These are phyloP conservation scores for Serendipita sp. DNA, from an alignment of 768 basidiomycete species.

Conservation along the genomic window DNA sequence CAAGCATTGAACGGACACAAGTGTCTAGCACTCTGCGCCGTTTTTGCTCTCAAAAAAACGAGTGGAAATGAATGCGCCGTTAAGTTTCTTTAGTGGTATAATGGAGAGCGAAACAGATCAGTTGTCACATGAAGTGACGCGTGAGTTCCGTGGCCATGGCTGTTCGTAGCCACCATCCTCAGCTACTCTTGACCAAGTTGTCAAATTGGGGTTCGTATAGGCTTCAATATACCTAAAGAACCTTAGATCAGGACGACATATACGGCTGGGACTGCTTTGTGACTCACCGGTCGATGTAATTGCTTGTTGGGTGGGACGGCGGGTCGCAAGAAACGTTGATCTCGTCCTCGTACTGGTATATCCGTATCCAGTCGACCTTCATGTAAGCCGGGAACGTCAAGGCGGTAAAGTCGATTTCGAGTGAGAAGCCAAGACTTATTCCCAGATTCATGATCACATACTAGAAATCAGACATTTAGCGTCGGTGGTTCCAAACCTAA, in stretches of 20 bases:
- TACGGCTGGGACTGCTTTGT: background rate
- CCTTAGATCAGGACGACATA: background rate
- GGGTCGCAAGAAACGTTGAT: constrained; percentile 52
- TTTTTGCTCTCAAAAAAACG: too few species aligned
- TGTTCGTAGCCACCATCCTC: background rate
- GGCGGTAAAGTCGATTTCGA: constrained; percentile 65
- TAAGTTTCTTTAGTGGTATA: too few species aligned
- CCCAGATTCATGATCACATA: constrained; percentile 77
- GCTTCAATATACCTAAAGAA: background rate
- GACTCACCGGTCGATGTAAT: constrained; percentile 30
- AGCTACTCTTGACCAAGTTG: background rate
- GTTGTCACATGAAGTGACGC: background rate
- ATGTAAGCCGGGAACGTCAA: constrained; percentile 65
- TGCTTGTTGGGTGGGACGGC: constrained; percentile 53
- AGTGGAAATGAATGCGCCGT: too few species aligned
- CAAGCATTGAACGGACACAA: too few species aligned
- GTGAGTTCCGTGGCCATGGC: background rate
- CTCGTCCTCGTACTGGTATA: constrained; percentile 67
- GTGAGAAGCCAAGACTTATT: constrained; percentile 33
- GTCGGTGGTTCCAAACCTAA: background rate
- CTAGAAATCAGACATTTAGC: constrained; percentile 22
- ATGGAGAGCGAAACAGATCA: too few species aligned
- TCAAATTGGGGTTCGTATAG: background rate
- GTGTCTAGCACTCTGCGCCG: too few species aligned
- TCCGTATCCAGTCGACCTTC: constrained; percentile 79